Evolutionary conservation across 1,139 yeast genomes (phyloP).

Genomic region (Pichia sp.): DNA sequence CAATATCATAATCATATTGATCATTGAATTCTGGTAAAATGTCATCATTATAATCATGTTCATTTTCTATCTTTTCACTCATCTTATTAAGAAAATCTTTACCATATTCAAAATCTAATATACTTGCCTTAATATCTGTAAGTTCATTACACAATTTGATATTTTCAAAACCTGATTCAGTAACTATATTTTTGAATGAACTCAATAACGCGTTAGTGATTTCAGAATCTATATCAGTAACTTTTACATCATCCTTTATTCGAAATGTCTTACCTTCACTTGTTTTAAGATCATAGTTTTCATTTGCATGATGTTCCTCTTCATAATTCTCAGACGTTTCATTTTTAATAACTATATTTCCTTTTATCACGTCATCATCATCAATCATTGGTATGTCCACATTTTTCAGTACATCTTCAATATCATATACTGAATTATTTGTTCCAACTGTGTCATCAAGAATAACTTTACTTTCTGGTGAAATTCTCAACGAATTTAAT

Average conservation of each 20-base stretch:
- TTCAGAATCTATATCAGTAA: background rate
- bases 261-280: background rate
- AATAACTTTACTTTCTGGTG: slow-evolving; percentile 46
- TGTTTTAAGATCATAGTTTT: no score
- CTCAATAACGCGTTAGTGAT: background rate
- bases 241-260: background rate
- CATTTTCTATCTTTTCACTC: slow-evolving; percentile 5
- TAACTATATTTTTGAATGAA: background rate
- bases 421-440: slow-evolving; percentile 11
- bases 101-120: slow-evolving; percentile 11
- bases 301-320: background rate
- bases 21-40: slow-evolving; percentile 3
- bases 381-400: slow-evolving; percentile 1
- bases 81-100: slow-evolving; percentile 5
- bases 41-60: background rate
- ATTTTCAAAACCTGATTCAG: background rate
- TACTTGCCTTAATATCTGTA: slow-evolving; percentile 6
- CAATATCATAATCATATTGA: slow-evolving; percentile 15
- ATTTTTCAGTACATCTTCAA: slow-evolving; percentile 6
- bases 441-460: slow-evolving; percentile 7
- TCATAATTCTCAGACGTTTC: background rate
- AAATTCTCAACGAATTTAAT: slow-evolving; percentile 61
- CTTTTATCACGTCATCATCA: background rate
- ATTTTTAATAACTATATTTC: background rate
- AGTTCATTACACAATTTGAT: slow-evolving; percentile 5